Evolutionary conservation across 2,329 filamentous ascomycete genomes (phyloP).

Genomic region (Didymella keratinophila): DNA sequence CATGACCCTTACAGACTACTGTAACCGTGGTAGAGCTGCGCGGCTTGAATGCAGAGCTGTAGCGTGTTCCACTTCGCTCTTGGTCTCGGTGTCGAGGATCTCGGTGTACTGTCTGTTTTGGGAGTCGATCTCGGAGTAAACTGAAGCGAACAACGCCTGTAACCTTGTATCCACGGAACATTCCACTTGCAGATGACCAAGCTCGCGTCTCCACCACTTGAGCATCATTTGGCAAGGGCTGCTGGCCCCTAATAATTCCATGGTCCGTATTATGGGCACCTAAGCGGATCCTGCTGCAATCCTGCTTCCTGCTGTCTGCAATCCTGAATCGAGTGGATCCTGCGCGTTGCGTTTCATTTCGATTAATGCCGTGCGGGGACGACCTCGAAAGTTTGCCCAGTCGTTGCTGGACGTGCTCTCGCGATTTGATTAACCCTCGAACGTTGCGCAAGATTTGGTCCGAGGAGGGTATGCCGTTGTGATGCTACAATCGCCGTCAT

Average conservation of each 20-base stretch:
- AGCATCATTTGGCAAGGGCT: slow-evolving; percentile 17
- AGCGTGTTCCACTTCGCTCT: slow-evolving; percentile 15
- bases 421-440: slow-evolving; percentile 10
- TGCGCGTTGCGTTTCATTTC: slow-evolving; percentile 22
- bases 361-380: slow-evolving; percentile 21
- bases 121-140: slow-evolving; percentile 25
- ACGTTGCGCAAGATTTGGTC: slow-evolving; percentile 2
- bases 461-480: background rate
- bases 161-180: slow-evolving; percentile 15
- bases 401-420: slow-evolving; percentile 6
- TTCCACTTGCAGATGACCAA: slow-evolving; percentile 16
- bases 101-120: slow-evolving; percentile 20
- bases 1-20: slow-evolving; percentile 20
- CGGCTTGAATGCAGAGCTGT: slow-evolving; percentile 12
- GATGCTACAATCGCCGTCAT: slow-evolving; percentile 8
- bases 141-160: slow-evolving; percentile 17
- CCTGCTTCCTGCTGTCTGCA: slow-evolving; percentile 16
- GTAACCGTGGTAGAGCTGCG: slow-evolving; percentile 13
- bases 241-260: slow-evolving; percentile 15
- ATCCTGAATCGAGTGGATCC: slow-evolving; percentile 18
- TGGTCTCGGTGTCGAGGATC: slow-evolving; percentile 17
- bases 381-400: slow-evolving; percentile 12
- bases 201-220: slow-evolving; percentile 23
- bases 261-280: slow-evolving; percentile 19
- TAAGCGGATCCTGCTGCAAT: slow-evolving; percentile 18